Evolutionary conservation across 495 filamentous ascomycete genomes (phyloP).

Genomic region (Amphirosellinia nigrospora): DNA sequence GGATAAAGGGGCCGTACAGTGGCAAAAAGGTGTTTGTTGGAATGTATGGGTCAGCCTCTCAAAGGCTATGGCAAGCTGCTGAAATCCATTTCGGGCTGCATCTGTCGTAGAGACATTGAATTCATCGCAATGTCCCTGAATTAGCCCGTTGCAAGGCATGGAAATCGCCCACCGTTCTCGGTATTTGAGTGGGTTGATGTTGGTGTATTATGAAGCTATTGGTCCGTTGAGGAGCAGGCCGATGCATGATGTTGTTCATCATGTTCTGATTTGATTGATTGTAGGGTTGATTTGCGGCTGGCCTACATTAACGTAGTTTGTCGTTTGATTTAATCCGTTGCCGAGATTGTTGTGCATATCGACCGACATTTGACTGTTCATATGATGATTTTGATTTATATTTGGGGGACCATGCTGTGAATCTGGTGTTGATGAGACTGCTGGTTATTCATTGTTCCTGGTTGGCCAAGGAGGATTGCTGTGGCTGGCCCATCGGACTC

Average conservation of each 20-base stretch:
- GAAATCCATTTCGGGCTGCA: slow-evolving; percentile 42
- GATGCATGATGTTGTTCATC: slow-evolving; percentile 44
- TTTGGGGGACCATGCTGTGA: slow-evolving; percentile 41
- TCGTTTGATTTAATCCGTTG: slow-evolving; percentile 32
- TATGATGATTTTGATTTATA: slow-evolving; percentile 44
- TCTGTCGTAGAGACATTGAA: slow-evolving; percentile 39
- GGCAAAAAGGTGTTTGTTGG: neutral
- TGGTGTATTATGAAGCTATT: slow-evolving; percentile 49
- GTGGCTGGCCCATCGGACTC: slow-evolving; percentile 50
- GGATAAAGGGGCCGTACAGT: too few species aligned
- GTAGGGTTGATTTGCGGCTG: slow-evolving; percentile 36
- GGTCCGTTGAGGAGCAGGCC: slow-evolving; percentile 46
- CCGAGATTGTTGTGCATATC: slow-evolving; percentile 41
- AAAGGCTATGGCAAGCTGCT: slow-evolving; percentile 27
- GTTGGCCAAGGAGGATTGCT: slow-evolving; percentile 39
- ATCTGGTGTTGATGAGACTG: slow-evolving; percentile 44
- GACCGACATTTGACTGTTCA: slow-evolving; percentile 43
- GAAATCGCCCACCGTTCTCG: slow-evolving; percentile 53
- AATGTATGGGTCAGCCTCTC: neutral
- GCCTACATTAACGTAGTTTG: slow-evolving; percentile 32
- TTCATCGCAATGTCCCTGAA: slow-evolving; percentile 47
- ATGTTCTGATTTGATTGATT: slow-evolving; percentile 24
- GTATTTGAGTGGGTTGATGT: slow-evolving; percentile 41
- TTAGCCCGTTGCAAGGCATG: slow-evolving; percentile 52
- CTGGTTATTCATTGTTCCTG: slow-evolving; percentile 42